Conservation (phyloP, 768 basidiomycete species). For the Mycena indigotica region DNA sequence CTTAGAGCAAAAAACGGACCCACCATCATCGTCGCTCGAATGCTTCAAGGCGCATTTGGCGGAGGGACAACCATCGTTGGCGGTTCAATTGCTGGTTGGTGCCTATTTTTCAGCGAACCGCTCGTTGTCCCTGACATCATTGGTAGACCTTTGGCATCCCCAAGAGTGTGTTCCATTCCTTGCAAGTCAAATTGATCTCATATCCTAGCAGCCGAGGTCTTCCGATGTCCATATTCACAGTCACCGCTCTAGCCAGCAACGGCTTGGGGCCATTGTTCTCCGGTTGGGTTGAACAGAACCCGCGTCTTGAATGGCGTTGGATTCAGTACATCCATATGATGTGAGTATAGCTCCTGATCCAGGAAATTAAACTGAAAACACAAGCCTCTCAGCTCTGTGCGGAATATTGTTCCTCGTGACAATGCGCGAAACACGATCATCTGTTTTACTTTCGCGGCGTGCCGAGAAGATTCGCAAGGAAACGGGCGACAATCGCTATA, state of each 20-base stretch:
- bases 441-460: constrained; percentile 66
- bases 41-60: not conserved
- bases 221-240: constrained; percentile 73
- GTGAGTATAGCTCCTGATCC: constrained; percentile 34
- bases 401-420: constrained; percentile 50
- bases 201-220: constrained; percentile 60
- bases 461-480: constrained; percentile 64
- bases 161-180: constrained; percentile 44
- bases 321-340: constrained; percentile 80
- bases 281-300: constrained; percentile 65
- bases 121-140: not conserved
- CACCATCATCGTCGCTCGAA: not conserved
- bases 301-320: constrained; percentile 70
- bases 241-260: constrained; percentile 58
- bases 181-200: not conserved
- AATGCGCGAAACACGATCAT: constrained; percentile 71
- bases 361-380: not conserved
- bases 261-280: constrained; percentile 64
- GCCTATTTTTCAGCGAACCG: not conserved
- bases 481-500: constrained; percentile 63
- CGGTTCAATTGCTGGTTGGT: constrained; percentile 47
- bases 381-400: constrained; percentile 53
- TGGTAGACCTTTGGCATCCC: constrained; percentile 68
- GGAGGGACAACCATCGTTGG: constrained; percentile 61
- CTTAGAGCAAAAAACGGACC: not conserved